Evolutionary conservation across 805 yeast genomes (phyloP).

Genomic region (Saccharomycopsis sp.): DNA sequence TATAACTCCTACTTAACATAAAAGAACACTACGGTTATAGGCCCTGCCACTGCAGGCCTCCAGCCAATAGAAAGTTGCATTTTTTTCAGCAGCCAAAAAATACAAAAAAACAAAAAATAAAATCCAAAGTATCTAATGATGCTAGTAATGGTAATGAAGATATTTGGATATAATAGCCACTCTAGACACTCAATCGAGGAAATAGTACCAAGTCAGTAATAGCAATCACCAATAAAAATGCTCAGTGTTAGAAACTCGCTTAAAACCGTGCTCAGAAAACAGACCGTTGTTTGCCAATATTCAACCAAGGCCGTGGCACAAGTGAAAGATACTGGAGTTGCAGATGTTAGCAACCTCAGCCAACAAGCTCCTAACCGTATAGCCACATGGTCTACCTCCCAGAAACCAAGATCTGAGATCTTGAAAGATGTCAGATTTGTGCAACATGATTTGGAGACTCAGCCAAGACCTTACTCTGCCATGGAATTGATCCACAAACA

Average conservation of each 20-base stretch:
- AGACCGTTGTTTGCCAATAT: conserved; percentile 3
- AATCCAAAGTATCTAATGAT: too few species aligned
- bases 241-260: not conserved
- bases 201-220: too few species aligned
- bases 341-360: conserved; percentile 2
- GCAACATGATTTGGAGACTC: conserved; percentile 58
- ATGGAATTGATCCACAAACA: conserved; percentile 73
- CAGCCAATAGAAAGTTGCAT: not conserved
- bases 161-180: too few species aligned
- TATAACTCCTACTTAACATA: too few species aligned
- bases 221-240: too few species aligned
- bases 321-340: conserved; percentile 12
- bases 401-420: conserved; percentile 52
- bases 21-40: too few species aligned
- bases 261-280: not conserved
- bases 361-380: conserved; percentile 75
- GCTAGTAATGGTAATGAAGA: not conserved
- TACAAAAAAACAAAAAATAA: not conserved
- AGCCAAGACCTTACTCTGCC: conserved; percentile 80
- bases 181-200: too few species aligned
- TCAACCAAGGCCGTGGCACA: conserved; percentile 12
- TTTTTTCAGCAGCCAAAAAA: conserved; percentile 1
- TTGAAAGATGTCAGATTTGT: conserved; percentile 60
- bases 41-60: too few species aligned
- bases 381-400: conserved; percentile 66